Base-by-base conservation (phyloP, 2,329 filamentous ascomycete species). In the Microdochium paspali region DNA sequence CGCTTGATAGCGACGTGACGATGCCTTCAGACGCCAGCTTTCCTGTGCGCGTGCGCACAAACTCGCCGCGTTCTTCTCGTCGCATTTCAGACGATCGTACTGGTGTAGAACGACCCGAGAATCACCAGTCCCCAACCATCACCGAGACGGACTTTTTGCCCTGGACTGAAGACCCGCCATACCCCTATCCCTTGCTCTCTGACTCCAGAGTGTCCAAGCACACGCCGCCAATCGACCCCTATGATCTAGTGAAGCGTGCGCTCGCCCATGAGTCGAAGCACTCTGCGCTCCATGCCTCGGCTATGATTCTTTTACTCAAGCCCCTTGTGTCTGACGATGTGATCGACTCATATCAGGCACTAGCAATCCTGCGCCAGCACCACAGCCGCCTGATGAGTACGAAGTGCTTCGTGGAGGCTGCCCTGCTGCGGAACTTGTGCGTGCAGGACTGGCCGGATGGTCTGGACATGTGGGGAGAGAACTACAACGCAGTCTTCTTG, bases 371-470 rank as follows among this genome's bases (percentile, higher is more conserved):
- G 1, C 69, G 74, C 9, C 77, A 82, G 50, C 77, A 83, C 46
- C 79, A 84, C 54, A 63, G 67, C 4, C 77, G 80, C 0, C 72
- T 84, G 1, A 78, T 75, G 68, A 67, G 66, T 46, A 77, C 83
- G 72, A 66, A 70, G 23, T 69, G 81, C 30, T 83, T 82, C 55
- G 67, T 76, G 21, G 77, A 83, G 55, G 80, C 80, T 0, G 69
- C 80, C 0, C 68, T 81, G 1, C 65, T 84, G 15, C 77, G 80
- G 2, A 84, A 84, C 45, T 61, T 84, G 9, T 81, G 76, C 56
- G 66, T 79, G 12, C 65, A 66, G n/a, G 76, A 76, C 20, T 80
- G 77, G 77, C 75, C 76, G 0, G 65, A 64, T 1, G 69, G 68
- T 1, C 57, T 80, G 18, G 66, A 71, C 1, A 64, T 59, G 45